Conservation (phyloP, 2,329 filamentous ascomycete genomes). For the Colletotrichum sp. region DNA sequence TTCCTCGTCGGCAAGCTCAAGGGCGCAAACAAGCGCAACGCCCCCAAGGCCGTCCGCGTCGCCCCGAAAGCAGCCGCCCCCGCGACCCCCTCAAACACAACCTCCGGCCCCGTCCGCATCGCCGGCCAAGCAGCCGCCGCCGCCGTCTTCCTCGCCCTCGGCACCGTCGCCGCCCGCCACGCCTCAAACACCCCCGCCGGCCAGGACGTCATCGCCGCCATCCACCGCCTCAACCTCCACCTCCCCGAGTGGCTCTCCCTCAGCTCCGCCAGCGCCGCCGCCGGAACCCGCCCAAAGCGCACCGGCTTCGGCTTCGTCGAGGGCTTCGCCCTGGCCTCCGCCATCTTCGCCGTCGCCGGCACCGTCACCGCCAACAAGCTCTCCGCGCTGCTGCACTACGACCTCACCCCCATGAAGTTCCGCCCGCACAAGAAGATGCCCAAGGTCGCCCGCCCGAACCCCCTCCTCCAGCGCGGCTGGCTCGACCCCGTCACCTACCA, state of each 20-base stretch:
- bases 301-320: constrained; percentile 36
- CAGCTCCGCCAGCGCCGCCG: background rate
- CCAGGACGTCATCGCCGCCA: constrained; percentile 15
- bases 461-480: constrained; percentile 47
- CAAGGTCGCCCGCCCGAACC: constrained; percentile 38
- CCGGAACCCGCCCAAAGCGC: constrained; percentile 7
- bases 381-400: constrained; percentile 33
- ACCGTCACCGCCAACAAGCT: constrained; percentile 31
- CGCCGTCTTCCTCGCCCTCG: constrained; percentile 22
- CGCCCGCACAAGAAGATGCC: constrained; percentile 43
- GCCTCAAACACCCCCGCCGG: constrained; percentile 14
- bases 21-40: constrained; percentile 26
- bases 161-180: constrained; percentile 24
- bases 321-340: constrained; percentile 38
- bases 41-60: constrained; percentile 26
- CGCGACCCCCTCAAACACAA: background rate
- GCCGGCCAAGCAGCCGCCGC: constrained; percentile 19
- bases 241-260: constrained; percentile 10
- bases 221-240: constrained; percentile 18
- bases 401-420: constrained; percentile 35
- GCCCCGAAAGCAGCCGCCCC: constrained; percentile 15
- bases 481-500: constrained; percentile 54
- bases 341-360: constrained; percentile 33
- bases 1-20: constrained; percentile 42
- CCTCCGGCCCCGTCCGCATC: constrained; percentile 7